These are phyloP conservation scores for Pseudopithomyces chartarum DNA, from an alignment of 2,329 filamentous ascomycete genomes.

Conservation along the genomic window DNA sequence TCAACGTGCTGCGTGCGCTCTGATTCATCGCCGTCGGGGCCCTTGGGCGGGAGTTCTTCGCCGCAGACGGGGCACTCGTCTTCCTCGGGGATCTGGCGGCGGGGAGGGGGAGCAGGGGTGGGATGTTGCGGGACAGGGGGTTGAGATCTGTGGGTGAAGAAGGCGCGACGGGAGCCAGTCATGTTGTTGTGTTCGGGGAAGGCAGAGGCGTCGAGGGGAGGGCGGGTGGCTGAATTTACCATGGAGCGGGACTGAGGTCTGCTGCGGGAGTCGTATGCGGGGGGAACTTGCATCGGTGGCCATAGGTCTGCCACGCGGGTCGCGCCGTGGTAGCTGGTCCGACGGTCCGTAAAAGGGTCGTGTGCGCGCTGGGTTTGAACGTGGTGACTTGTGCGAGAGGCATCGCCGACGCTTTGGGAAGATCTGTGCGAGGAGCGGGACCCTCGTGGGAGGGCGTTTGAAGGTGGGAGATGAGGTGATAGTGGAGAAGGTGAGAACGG, in stretches of 20 bases:
- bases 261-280: constrained; percentile 14
- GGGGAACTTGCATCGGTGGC: constrained; percentile 27
- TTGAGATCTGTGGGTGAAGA: constrained; percentile 13
- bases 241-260: constrained; percentile 17
- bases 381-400: constrained; percentile 19
- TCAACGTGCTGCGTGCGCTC: constrained; percentile 52
- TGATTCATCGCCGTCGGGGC: constrained; percentile 43
- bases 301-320: constrained; percentile 29
- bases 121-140: constrained; percentile 10
- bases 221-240: constrained; percentile 5
- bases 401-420: constrained; percentile 26
- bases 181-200: constrained; percentile 22
- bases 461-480: constrained; percentile 10
- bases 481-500: constrained; percentile 15
- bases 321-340: constrained; percentile 31
- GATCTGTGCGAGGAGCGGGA: constrained; percentile 17
- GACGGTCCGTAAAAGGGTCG: constrained; percentile 26
- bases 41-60: constrained; percentile 66
- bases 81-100: constrained; percentile 61
- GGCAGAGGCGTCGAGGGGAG: constrained; percentile 14
- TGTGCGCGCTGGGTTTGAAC: constrained; percentile 24
- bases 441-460: background rate
- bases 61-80: constrained; percentile 82
- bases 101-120: constrained; percentile 27
- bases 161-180: constrained; percentile 16